Base-by-base conservation (phyloP, 345 rosid genomes). In the Heritiera littoralis region DNA sequence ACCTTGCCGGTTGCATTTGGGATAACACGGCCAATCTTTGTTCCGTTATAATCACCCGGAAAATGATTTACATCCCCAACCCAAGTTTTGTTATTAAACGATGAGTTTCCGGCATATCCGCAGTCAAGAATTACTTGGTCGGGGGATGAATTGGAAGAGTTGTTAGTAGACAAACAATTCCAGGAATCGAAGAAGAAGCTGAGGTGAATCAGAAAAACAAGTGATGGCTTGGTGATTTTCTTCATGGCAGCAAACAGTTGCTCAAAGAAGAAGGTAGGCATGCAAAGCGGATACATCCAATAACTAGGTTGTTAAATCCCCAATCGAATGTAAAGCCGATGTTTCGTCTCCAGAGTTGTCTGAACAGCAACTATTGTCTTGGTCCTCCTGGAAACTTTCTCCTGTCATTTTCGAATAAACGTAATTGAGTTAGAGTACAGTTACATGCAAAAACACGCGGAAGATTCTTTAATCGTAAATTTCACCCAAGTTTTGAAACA, bases 51-150 rank as follows among this genome's bases (percentile, higher is more conserved):
- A 45, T 45, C 0, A 45, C 12, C 28, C 4, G 52, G 73, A 17
- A 68, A 68, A 68, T 7, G 8, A 17, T 7, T 20, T 9, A 10
- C 38, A 20, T 68, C 73, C 38, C 73, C 73, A 65, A 38, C 20
- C 69, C 69, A 68, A 10, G 17, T 68, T 68, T 68, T 68, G 11
- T 17, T 30, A 68, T 68, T 68, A 12, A 68, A 68, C 7, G 73
- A 68, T 11, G 73, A 68, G 35, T 10, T 43, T 20, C 55, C 38
- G 2, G 55, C 55, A 68, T 5, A 20, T 45, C 73, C 73, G 17
- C 51, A 73, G 14, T 32, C 68, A 65, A 77, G 56, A 49, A 41
- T 66, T 66, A 66, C 11, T 11, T 32, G 40, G 43, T 64, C 32
- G 12, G 23, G 20, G 6, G 40, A 28, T 11, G 40, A 11, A 11